Evolutionary conservation across 73 alveolate genomes (phyloP), one percentile per base, ranked within the genome.

Genomic region (Diophrys sp.): DNA sequence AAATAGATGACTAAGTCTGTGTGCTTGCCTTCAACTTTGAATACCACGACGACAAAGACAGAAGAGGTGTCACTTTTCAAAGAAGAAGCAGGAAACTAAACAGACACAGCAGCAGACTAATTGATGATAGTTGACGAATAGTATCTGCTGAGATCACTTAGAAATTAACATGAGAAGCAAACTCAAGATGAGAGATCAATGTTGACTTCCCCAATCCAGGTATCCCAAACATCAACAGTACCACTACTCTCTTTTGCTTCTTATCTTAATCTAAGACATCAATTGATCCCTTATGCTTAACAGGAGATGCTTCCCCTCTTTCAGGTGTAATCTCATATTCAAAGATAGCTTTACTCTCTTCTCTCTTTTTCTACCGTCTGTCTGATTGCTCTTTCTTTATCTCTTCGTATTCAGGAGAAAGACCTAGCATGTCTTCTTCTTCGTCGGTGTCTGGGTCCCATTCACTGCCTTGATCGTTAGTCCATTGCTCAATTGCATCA

Each of bases 201-300:
- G 83, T 32, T 86, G 89, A 78, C 53, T 75, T 77, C 83, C 95
- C 89, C 54, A 88, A 77, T 76, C 89, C 95, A 82, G 79, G 79
- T 8, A 71, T 71, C 26, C 89, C 95, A 78, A 88, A 79, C 57
- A 83, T 76, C 72, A 83, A 85, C 34, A 87, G 68, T 25, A 88
- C 78, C 78, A 80, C 82, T 78, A 90, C 79, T 73, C 62, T 44
- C 18, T 44, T 44, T 18, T 44, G n/a, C n/a, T n/a, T n/a, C n/a
- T n/a, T n/a, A n/a, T n/a, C n/a, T n/a, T n/a, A n/a, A n/a, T n/a
- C n/a, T n/a, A n/a, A n/a, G n/a, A n/a, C n/a, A n/a, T n/a, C n/a
- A n/a, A n/a, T n/a, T n/a, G n/a, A n/a, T n/a, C n/a, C n/a, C n/a
- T n/a, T n/a, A n/a, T n/a, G n/a, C n/a, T n/a, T n/a, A n/a, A n/a